These are phyloP conservation scores for Cicer chorassanicum DNA, from an alignment of 306 rosid genomes.

Conservation along the genomic window DNA sequence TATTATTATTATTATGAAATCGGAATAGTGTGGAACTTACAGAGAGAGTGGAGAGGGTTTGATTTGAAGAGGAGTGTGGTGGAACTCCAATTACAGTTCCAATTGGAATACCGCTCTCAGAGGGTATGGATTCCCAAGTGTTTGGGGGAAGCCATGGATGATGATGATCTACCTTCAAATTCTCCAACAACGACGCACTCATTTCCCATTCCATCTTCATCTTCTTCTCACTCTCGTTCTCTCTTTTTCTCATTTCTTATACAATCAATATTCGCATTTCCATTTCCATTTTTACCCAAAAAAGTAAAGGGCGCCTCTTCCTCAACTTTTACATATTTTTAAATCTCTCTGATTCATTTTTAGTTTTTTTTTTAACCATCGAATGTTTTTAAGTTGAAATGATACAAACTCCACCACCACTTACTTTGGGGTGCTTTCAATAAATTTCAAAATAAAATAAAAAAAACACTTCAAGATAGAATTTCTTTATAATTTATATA, in stretches of 20 bases:
- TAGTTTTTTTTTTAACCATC: too few relatives aligned
- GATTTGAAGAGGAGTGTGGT: constrained; percentile 41
- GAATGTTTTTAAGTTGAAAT: too few relatives aligned
- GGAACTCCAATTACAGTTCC: constrained; percentile 23
- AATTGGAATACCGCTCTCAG: constrained; percentile 52
- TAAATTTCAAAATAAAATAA: too few relatives aligned
- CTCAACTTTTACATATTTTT: too few relatives aligned
- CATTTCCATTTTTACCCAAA: too few relatives aligned
- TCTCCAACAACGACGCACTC: constrained; percentile 63
- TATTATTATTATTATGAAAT: too few relatives aligned
- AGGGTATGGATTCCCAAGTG: constrained; percentile 80
- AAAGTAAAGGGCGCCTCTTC: too few relatives aligned
- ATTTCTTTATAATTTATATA: too few relatives aligned
- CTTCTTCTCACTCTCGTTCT: not conserved
- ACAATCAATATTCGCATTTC: not conserved
- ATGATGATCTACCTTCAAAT: constrained; percentile 66
- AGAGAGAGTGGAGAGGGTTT: constrained; percentile 65
- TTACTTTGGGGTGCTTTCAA: too few relatives aligned
- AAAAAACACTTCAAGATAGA: too few relatives aligned
- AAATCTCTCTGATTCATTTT: too few relatives aligned
- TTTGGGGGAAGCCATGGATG: constrained; percentile 81
- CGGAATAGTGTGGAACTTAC: constrained; percentile 52
- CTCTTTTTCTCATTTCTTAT: not conserved
- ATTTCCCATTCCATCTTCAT: constrained; percentile 26
- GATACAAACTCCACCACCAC: too few relatives aligned